These are phyloP conservation scores for Cyberlindnera japonica DNA, from an alignment of 805 yeast species.

Conservation along the genomic window DNA sequence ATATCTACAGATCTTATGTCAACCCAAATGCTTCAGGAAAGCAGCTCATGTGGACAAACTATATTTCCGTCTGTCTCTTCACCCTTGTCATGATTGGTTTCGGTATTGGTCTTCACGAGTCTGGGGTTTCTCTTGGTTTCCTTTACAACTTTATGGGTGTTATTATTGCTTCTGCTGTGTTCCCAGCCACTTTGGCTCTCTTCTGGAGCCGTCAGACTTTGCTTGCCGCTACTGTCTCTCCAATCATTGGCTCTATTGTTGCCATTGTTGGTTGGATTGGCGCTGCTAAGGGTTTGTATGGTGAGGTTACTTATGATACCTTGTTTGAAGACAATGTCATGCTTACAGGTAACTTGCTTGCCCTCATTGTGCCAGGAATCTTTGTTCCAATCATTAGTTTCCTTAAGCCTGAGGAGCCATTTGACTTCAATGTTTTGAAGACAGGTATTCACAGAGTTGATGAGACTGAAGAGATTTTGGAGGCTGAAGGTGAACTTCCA, in stretches of 20 bases:
- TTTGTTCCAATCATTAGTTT: slow-evolving; percentile 64
- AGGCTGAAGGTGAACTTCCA: slow-evolving; percentile 35
- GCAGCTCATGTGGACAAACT: slow-evolving; percentile 46
- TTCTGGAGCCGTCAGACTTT: slow-evolving; percentile 62
- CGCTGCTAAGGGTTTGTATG: slow-evolving; percentile 42
- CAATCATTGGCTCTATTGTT: slow-evolving; percentile 69
- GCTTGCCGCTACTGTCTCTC: slow-evolving; percentile 69
- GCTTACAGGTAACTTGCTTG: slow-evolving; percentile 86
- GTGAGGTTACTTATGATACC: slow-evolving; percentile 42
- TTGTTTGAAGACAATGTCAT: slow-evolving; percentile 86
- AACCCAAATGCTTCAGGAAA: slow-evolving; percentile 78
- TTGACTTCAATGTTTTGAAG: slow-evolving; percentile 66
- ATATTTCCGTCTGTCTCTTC: slow-evolving; percentile 30
- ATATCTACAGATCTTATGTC: slow-evolving; percentile 75
- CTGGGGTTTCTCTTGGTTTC: slow-evolving; percentile 83
- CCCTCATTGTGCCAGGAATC: slow-evolving; percentile 67
- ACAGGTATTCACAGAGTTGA: slow-evolving; percentile 56
- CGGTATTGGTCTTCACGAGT: slow-evolving; percentile 77
- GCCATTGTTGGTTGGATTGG: slow-evolving; percentile 72
- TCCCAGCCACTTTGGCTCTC: slow-evolving; percentile 67
- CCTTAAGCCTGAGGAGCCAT: slow-evolving; percentile 68
- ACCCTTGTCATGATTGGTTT: slow-evolving; percentile 73
- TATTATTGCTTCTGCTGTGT: slow-evolving; percentile 80
- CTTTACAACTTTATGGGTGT: slow-evolving; percentile 87
- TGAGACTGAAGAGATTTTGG: slow-evolving; percentile 61